phyloP scores from a whole-genome alignment of 1,284 basidiomycete genomes.

The Xerocomus nothofagi region DNA sequence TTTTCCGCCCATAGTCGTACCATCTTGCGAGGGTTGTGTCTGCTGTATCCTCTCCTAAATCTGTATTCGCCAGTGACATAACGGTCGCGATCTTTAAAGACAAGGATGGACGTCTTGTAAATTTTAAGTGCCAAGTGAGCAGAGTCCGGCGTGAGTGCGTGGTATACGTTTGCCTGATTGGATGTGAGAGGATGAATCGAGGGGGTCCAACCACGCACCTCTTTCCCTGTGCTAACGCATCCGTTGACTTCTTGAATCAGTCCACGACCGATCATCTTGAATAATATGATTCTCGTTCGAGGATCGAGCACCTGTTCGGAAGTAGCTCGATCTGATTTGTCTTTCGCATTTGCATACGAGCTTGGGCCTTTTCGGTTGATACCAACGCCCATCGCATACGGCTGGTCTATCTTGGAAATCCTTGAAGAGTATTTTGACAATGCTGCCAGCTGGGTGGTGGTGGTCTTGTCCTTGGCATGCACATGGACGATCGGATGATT shows the following conservation, averaged over 20 bases:
- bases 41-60: conserved; percentile 90
- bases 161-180: conserved; percentile 88
- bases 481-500: conserved; percentile 48
- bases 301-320: conserved; percentile 94
- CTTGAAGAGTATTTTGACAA: conserved; percentile 71
- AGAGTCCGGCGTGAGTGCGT: conserved; percentile 67
- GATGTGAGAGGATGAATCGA: conserved; percentile 8
- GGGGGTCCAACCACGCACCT: conserved; percentile 52
- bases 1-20: conserved; percentile 99
- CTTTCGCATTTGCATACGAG: conserved; percentile 83
- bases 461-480: conserved; percentile 51
- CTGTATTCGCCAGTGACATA: conserved; percentile 93
- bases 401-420: conserved; percentile 68
- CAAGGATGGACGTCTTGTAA: conserved; percentile 97
- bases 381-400: conserved; percentile 77
- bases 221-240: conserved; percentile 94
- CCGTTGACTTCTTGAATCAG: conserved; percentile 88
- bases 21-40: conserved; percentile 97
- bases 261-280: conserved; percentile 91
- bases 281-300: conserved; percentile 85
- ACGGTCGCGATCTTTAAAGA: conserved; percentile 96
- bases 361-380: conserved; percentile 88
- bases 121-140: conserved; percentile 90
- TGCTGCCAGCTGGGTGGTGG: conserved; percentile 66
- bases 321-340: conserved; percentile 92